Evolutionary conservation across 2,329 filamentous ascomycete species (phyloP), one percentile per base, ranked within the genome.

Genomic region (Exophiala xenobiotica): DNA sequence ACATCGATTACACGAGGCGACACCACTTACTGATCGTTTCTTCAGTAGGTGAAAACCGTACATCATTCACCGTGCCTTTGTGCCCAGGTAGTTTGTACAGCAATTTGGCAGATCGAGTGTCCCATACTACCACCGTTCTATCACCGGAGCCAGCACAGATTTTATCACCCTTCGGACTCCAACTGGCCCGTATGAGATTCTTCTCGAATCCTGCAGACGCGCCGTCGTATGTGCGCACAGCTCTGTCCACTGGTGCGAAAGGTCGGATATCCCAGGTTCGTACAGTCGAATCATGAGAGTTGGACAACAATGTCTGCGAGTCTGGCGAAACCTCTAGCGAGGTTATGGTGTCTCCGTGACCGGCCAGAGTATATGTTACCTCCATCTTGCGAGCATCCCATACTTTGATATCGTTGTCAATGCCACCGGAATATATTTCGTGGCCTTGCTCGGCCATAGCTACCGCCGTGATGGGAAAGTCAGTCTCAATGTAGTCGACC

Each of bases 341-440:
- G 2, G 91, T 95, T 57, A 99, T 78, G 0, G 92, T 97, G 67
- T 99, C 93, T 46, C 83, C 86, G 68, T 99, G 93, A 0, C 93
- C 93, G 9, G 87, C 72, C 78, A 99, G 85, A 1, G 87, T 86
- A 70, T 97, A 96, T 4, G 90, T 83, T 2, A 95, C 81, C 5
- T 86, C 81, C 70, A 95, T 90, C 75, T 96, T 97, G 60, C 93
- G 84, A 65, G 97, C 74, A 70, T 99, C 93, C 92, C 93, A 99
- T 16, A 95, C 91, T 63, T 91, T 90, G 68, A 99, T 95, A 63
- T 95, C 90, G 66, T 97, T 96, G 73, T 97, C 93, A 61, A 99
- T 96, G 18, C 91, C 88, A 40, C 92, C 92, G 5, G 88, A 87
- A 69, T 93, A 99, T 20, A 99, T 82, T 72, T 97, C 93, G 67